Evolutionary conservation across 306 rosid genomes (phyloP).

Genomic region (Quercus variabilis): DNA sequence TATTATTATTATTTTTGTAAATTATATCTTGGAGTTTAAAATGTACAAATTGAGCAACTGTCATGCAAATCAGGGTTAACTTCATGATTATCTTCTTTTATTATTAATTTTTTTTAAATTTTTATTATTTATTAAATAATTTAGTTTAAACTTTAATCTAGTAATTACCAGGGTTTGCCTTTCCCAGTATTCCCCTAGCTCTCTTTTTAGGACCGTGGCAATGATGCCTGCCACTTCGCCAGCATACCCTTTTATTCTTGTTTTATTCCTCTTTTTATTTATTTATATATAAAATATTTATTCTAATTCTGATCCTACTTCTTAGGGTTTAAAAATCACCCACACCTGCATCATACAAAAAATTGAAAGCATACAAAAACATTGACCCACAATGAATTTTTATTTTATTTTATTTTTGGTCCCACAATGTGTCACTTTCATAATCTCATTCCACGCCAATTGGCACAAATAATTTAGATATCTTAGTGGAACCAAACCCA

Average conservation of each 20-base stretch:
- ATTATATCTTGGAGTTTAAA: background rate
- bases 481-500: slow-evolving; percentile 12
- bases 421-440: slow-evolving; percentile 34
- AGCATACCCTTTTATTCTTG: slow-evolving; percentile 28
- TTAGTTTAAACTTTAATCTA: background rate
- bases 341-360: slow-evolving; percentile 10
- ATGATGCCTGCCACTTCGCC: slow-evolving; percentile 53
- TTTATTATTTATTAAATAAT: background rate
- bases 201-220: slow-evolving; percentile 44
- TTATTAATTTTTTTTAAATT: no score
- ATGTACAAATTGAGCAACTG: background rate
- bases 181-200: slow-evolving; percentile 27
- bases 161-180: slow-evolving; percentile 7
- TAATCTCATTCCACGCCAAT: slow-evolving; percentile 29
- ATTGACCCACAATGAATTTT: slow-evolving; percentile 28
- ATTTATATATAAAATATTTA: background rate
- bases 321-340: background rate
- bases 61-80: background rate
- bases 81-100: background rate
- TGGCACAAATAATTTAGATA: slow-evolving; percentile 15
- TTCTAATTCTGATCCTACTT: slow-evolving; percentile 15
- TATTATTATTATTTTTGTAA: background rate
- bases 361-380: slow-evolving; percentile 26
- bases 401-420: background rate
- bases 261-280: slow-evolving; percentile 18